Base-by-base conservation (phyloP, 768 basidiomycete species). In the Suillus fuscotomentosus region DNA sequence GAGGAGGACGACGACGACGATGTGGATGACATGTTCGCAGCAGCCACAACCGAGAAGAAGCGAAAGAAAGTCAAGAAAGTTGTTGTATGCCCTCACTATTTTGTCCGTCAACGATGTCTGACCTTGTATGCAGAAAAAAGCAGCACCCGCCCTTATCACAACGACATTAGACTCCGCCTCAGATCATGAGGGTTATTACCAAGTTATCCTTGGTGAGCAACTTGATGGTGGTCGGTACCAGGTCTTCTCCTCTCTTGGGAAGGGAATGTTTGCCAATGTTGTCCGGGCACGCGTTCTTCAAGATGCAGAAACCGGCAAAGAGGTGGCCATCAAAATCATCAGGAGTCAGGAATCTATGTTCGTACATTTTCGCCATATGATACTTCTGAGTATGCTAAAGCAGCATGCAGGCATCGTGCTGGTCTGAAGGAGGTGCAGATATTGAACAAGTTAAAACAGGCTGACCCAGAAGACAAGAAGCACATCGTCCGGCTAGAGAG, bases 191-290 rank as follows among this genome's bases (percentile, higher is more conserved):
- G 97, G 97, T 1, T 99, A 99, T 75, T 99, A 99, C 73, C 88
- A 88, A 64, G 86, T 97, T 60, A 94, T 96, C 60, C 86, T 98
- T 17, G 97, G 97, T 51, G 97, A 99, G 77, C 89, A 94, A 65
- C 82, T 99, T 20, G 96, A 97, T 71, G 86, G 89, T 34, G 95
- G 93, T 6, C 86, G 91, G 48, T 99, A 99, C 73, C 94, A 97
- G 74, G 94, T 99, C 11, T 95, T 92, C 69, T 94, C 94, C 56
- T 92, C 87, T 56, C 82, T 99, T n/a, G 97, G 97, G 20, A 96
- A 97, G 75, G 97, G 97, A 56, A 99, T 99, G 97, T 99, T 99
- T 75, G 95, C 95, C 56, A 94, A 93, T 63, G 97, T 99, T 59
- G 95, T 98, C 34, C 86, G 92, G 54, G 97, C 96, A 10, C 87